Evolutionary conservation across 495 filamentous ascomycete species (phyloP).

Genomic region (Talaromyces liani): DNA sequence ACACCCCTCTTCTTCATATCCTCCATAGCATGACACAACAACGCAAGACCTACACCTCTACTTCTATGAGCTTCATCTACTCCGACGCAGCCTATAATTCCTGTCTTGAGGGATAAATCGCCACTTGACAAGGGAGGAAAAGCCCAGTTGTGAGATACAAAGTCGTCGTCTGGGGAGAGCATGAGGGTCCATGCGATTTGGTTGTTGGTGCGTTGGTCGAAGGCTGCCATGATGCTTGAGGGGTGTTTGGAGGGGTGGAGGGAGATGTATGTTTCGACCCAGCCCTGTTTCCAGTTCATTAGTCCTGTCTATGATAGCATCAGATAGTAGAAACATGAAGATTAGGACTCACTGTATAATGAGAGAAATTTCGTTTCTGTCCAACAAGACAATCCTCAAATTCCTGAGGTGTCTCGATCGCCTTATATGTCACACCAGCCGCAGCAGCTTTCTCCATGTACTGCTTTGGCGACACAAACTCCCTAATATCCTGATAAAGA

Average conservation of each 20-base stretch:
- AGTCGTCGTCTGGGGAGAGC: conserved; percentile 24
- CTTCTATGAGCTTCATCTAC: conserved; percentile 33
- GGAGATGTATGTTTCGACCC: conserved; percentile 38
- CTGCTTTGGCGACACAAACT: conserved; percentile 27
- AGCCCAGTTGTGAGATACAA: conserved; percentile 33
- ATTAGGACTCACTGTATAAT: conserved; percentile 24
- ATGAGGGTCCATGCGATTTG: conserved; percentile 22
- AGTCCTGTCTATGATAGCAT: background rate
- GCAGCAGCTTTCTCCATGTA: conserved; percentile 27
- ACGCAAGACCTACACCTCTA: conserved; percentile 37
- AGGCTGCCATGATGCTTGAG: conserved; percentile 38
- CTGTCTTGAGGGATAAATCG: conserved; percentile 25
- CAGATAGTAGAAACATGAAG: background rate
- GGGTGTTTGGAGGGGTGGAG: conserved; percentile 33
- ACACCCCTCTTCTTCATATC: conserved; percentile 40
- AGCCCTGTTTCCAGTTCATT: conserved; percentile 22
- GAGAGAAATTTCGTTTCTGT: conserved; percentile 35
- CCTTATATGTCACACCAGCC: conserved; percentile 31
- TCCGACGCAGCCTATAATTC: conserved; percentile 44
- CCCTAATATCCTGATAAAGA: conserved; percentile 34
- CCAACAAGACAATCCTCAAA: conserved; percentile 38
- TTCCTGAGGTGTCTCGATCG: conserved; percentile 24
- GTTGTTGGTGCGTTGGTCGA: background rate
- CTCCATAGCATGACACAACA: conserved; percentile 41
- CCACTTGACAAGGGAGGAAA: conserved; percentile 33